Evolutionary conservation across 2,329 filamentous ascomycete species (phyloP).

Genomic region (Dothideomycetidae sp.): DNA sequence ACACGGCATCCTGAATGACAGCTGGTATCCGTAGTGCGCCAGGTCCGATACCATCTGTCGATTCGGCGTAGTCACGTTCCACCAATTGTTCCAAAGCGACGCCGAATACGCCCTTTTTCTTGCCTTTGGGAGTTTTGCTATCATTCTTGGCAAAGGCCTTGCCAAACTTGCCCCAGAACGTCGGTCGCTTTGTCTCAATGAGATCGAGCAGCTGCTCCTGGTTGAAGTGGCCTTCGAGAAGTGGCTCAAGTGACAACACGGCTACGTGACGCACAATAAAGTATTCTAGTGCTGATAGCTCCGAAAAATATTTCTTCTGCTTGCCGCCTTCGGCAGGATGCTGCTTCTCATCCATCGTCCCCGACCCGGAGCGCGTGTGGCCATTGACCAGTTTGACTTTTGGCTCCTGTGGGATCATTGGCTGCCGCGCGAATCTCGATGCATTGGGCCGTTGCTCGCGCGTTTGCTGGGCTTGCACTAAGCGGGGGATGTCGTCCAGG

Average conservation of each 20-base stretch:
- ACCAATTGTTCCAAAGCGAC: slow-evolving; percentile 78
- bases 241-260: slow-evolving; percentile 84
- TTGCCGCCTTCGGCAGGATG: slow-evolving; percentile 24
- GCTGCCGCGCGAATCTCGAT: slow-evolving; percentile 59
- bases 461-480: slow-evolving; percentile 89
- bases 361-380: slow-evolving; percentile 52
- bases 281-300: slow-evolving; percentile 87
- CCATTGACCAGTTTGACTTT: slow-evolving; percentile 54
- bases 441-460: slow-evolving; percentile 75
- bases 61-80: slow-evolving; percentile 88
- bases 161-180: slow-evolving; percentile 96
- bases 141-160: slow-evolving; percentile 55
- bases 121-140: slow-evolving; percentile 59
- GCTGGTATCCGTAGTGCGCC: slow-evolving; percentile 80
- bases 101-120: slow-evolving; percentile 89
- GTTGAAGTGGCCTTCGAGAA: slow-evolving; percentile 82
- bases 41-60: slow-evolving; percentile 91
- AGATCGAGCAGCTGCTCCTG: slow-evolving; percentile 83
- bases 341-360: slow-evolving; percentile 36
- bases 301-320: slow-evolving; percentile 81
- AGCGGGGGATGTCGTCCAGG: slow-evolving; percentile 87
- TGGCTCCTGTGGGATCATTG: slow-evolving; percentile 51
- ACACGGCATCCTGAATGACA: slow-evolving; percentile 87
- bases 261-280: slow-evolving; percentile 94
- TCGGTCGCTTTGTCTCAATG: slow-evolving; percentile 85